Percentiles rank a stretch among this genome's conserved stretches.
These are phyloP conservation scores for Xerocomellus amylosporus DNA, from an alignment of 768 basidiomycete species.

Conservation along the genomic window DNA sequence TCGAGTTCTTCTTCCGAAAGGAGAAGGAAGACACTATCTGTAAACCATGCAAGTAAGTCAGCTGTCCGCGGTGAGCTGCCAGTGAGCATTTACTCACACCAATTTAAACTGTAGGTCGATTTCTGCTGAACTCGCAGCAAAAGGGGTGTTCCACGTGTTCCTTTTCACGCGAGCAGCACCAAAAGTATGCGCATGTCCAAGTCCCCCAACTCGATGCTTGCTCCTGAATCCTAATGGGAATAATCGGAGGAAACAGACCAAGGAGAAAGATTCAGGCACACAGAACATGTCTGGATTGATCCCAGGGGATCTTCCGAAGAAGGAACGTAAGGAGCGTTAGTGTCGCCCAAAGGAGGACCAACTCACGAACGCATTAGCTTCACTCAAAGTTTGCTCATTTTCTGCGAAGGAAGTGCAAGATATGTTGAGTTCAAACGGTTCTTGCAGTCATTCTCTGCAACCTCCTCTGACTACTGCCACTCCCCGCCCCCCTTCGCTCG, in stretches of 20 bases:
- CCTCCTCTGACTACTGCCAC: constrained; percentile 67
- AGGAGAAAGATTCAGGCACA: constrained; percentile 48
- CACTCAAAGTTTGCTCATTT: constrained; percentile 33
- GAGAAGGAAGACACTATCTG: no score
- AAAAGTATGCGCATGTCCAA: constrained; percentile 50
- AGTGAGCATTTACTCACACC: no score
- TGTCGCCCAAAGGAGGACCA: constrained; percentile 45
- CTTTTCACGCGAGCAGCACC: constrained; percentile 29
- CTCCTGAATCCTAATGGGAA: constrained; percentile 47
- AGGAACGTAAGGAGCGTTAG: constrained; percentile 53
- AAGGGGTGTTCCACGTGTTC: constrained; percentile 27
- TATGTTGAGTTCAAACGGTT: constrained; percentile 62
- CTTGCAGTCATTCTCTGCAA: constrained; percentile 60
- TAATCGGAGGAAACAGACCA: constrained; percentile 42
- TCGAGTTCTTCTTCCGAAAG: no score
- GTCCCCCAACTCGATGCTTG: constrained; percentile 50
- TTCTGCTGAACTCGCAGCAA: no score
- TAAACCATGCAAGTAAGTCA: no score
- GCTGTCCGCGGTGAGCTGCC: no score
- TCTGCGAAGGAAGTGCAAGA: constrained; percentile 54
- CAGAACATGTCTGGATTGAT: constrained; percentile 30
- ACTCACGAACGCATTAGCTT: constrained; percentile 29
- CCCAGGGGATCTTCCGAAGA: constrained; percentile 48
- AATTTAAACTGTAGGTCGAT: no score
- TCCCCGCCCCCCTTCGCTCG: constrained; percentile 59